Conservation (phyloP, 2,329 filamentous ascomycete species). For the Paecilomyces fulvus region DNA sequence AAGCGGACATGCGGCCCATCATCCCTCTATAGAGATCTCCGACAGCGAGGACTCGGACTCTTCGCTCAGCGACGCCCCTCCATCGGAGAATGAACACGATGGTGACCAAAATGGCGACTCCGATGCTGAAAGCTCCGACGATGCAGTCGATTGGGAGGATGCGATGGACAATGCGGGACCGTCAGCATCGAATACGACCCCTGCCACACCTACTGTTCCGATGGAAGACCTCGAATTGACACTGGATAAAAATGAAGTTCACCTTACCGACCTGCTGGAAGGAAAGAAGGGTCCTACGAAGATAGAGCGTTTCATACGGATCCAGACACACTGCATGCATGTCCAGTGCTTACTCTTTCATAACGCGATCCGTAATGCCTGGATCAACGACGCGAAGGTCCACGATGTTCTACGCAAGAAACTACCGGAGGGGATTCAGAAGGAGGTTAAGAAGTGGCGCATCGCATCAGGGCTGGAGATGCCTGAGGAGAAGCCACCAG, state of each 20-base stretch:
- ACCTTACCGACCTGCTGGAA: constrained; percentile 52
- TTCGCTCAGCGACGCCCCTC: constrained; percentile 25
- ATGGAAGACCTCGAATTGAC: constrained; percentile 68
- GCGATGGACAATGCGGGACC: constrained; percentile 36
- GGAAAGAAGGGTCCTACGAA: constrained; percentile 80
- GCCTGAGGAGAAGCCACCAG: constrained; percentile 32
- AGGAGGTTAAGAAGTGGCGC: constrained; percentile 66
- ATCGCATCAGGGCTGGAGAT: constrained; percentile 55
- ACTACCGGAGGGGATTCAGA: constrained; percentile 57
- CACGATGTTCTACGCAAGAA: constrained; percentile 70
- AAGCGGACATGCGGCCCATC: constrained; percentile 14
- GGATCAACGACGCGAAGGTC: constrained; percentile 68
- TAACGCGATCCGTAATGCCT: constrained; percentile 76
- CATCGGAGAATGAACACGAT: not conserved
- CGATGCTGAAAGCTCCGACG: constrained; percentile 56
- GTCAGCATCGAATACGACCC: constrained; percentile 23
- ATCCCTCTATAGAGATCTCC: constrained; percentile 14
- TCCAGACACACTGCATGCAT: constrained; percentile 77
- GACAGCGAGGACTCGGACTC: constrained; percentile 19
- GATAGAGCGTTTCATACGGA: constrained; percentile 68
- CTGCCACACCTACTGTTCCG: constrained; percentile 37
- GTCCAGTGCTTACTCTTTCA: constrained; percentile 84
- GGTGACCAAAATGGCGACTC: constrained; percentile 34
- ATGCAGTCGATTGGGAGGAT: constrained; percentile 53
- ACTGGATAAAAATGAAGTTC: constrained; percentile 46